Evolutionary conservation across 306 rosid genomes (phyloP), one percentile per base, ranked within the genome.

Genomic region (Medicago ruthenica): DNA sequence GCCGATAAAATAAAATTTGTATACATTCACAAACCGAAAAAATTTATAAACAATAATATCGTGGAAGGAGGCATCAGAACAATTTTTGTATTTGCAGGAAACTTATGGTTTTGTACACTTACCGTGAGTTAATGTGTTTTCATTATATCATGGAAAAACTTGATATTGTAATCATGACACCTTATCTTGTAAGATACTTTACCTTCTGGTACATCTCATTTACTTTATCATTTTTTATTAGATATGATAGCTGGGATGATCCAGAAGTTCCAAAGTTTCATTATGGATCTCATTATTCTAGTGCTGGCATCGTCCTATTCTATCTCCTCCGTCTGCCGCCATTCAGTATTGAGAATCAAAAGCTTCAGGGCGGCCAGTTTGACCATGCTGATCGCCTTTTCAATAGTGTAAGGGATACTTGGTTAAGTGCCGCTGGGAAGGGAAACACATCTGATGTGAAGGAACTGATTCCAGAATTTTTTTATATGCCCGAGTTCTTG

Each of bases 371-470:
- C 70, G 99, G 99, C 69, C 99, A 96, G 86, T 96, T 96, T 83
- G 99, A 96, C 80, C 99, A 96, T 87, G 99, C 99, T 71, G 99
- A 96, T 89, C 98, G 99, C 73, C 99, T 96, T 86, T 96, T 96
- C 83, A 92, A 96, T 75, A 88, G 99, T 76, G 78, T 96, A 86
- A 80, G 86, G 85, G 99, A 96, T 80, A 96, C 99, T 75, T 96
- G 99, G 99, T 76, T 76, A 62, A 96, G 99, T 86, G 98, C 99
- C 55, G 97, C 99, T 83, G 98, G 98, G 77, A 96, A 87, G 81
- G 99, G 99, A 57, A 96, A 96, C 82, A 96, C 99, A 66, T 96
- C 99, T 48, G 98, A 96, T 76, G 99, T 96, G 87, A 96, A 96
- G 86, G 99, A 96, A 83, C 83, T 96, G 77, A 92, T 96, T 86